phyloP scores from a whole-genome alignment of 176 grass and related monocot genomes.

The Sorghum bicolor region DNA sequence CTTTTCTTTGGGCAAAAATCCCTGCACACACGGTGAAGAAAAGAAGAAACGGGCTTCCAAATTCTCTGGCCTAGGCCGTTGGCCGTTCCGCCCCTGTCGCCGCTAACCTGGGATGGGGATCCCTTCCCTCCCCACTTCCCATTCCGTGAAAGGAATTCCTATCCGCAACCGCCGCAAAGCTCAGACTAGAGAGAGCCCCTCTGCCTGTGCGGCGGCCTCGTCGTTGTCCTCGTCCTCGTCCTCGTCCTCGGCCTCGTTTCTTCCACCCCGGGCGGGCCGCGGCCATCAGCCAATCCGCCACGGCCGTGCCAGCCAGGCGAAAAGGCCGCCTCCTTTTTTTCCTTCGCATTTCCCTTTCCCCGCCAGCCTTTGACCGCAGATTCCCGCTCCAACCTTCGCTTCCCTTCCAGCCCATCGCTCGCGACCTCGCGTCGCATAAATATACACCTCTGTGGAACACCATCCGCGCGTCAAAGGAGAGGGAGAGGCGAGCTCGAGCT shows the following conservation, averaged over 20 bases:
- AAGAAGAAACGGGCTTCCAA: too few species aligned
- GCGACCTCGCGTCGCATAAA: constrained; percentile 19
- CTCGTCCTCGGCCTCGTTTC: background rate
- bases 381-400: constrained; percentile 18
- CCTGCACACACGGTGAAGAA: too few species aligned
- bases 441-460: constrained; percentile 12
- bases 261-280: background rate
- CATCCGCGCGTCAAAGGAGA: background rate
- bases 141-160: constrained; percentile 13
- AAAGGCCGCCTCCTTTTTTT: background rate
- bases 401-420: background rate
- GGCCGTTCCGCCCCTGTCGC: background rate
- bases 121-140: too few species aligned
- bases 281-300: constrained; percentile 29
- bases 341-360: background rate
- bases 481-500: constrained; percentile 6
- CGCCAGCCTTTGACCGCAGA: constrained; percentile 34
- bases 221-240: background rate
- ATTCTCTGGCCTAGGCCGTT: background rate
- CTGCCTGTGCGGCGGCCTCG: background rate
- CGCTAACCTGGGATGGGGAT: too few species aligned
- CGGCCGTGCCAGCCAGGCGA: constrained; percentile 17
- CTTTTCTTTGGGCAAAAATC: too few species aligned
- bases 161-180: background rate
- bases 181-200: too few species aligned